Evolutionary conservation across 2,329 filamentous ascomycete species (phyloP).

Genomic region (Nemania bipapillata): DNA sequence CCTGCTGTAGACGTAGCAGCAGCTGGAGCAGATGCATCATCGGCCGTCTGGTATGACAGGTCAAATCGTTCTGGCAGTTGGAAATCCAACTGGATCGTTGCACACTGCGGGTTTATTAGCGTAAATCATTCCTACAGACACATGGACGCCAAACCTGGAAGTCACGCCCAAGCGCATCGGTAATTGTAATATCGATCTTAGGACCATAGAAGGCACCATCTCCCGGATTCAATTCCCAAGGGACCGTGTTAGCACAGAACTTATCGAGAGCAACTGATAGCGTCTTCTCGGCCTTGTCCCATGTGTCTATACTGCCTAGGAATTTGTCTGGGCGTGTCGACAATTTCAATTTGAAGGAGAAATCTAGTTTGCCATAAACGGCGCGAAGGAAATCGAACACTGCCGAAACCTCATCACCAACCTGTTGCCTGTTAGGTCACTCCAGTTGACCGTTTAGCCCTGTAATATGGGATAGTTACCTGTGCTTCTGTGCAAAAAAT

Average conservation of each 20-base stretch:
- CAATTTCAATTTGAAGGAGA: slow-evolving; percentile 73
- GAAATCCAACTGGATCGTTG: slow-evolving; percentile 95
- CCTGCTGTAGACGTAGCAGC: slow-evolving; percentile 42
- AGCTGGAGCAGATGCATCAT: slow-evolving; percentile 50
- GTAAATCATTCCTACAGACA: neutral
- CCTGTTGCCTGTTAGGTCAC: slow-evolving; percentile 19
- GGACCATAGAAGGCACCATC: slow-evolving; percentile 98
- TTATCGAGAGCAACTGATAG: slow-evolving; percentile 81
- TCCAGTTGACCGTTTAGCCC: neutral
- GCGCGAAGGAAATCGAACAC: slow-evolving; percentile 76
- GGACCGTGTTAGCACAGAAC: slow-evolving; percentile 70
- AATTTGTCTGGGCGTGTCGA: slow-evolving; percentile 37
- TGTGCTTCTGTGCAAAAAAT: slow-evolving; percentile 78
- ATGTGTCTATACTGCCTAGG: slow-evolving; percentile 70
- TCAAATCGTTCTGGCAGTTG: slow-evolving; percentile 73
- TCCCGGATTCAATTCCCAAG: slow-evolving; percentile 92
- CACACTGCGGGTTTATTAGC: slow-evolving; percentile 74
- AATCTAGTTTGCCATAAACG: slow-evolving; percentile 83
- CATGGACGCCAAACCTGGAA: slow-evolving; percentile 32
- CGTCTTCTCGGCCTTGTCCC: slow-evolving; percentile 86
- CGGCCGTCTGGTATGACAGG: slow-evolving; percentile 37
- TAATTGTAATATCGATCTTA: slow-evolving; percentile 97
- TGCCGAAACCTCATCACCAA: slow-evolving; percentile 54
- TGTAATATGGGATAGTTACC: slow-evolving; percentile 34
- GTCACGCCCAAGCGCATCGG: slow-evolving; percentile 84